Percentiles rank a stretch among this genome's conserved stretches.
These are phyloP conservation scores for Rhodofomes roseus DNA, from an alignment of 1,284 basidiomycete species.

Conservation along the genomic window DNA sequence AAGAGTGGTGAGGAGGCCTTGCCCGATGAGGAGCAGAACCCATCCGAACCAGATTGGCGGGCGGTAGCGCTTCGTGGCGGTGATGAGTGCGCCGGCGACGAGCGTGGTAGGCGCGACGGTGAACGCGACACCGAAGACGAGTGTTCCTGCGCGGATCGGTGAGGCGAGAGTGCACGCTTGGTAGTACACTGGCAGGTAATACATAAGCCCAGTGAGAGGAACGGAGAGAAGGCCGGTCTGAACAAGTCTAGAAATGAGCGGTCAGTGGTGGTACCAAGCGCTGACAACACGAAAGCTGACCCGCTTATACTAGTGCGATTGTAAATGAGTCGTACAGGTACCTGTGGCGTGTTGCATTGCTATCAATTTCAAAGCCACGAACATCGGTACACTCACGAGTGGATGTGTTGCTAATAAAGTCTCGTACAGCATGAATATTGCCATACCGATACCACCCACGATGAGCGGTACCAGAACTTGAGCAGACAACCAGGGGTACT, in stretches of 20 bases:
- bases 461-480: conserved; percentile 40
- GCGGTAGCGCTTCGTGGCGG: conserved; percentile 29
- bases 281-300: neutral
- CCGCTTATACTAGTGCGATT: conserved; percentile 4
- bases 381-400: neutral
- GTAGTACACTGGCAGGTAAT: conserved; percentile 37
- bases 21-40: conserved; percentile 32
- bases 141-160: conserved; percentile 39
- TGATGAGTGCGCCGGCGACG: conserved; percentile 27
- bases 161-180: conserved; percentile 42
- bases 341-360: neutral
- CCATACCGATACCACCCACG: conserved; percentile 33
- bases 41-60: conserved; percentile 38
- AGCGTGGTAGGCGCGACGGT: conserved; percentile 28
- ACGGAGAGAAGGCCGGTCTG: neutral
- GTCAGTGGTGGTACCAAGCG: neutral
- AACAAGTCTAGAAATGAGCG: neutral
- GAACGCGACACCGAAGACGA: conserved; percentile 29
- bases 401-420: conserved; percentile 8
- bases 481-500: conserved; percentile 36
- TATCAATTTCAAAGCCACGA: neutral
- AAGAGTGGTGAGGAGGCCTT: conserved; percentile 35
- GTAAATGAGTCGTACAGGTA: neutral
- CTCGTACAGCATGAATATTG: conserved; percentile 27
- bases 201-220: neutral